phyloP scores from a whole-genome alignment of 2,329 filamentous ascomycete species.

The Immersiporthe knoxdaviesiana region DNA sequence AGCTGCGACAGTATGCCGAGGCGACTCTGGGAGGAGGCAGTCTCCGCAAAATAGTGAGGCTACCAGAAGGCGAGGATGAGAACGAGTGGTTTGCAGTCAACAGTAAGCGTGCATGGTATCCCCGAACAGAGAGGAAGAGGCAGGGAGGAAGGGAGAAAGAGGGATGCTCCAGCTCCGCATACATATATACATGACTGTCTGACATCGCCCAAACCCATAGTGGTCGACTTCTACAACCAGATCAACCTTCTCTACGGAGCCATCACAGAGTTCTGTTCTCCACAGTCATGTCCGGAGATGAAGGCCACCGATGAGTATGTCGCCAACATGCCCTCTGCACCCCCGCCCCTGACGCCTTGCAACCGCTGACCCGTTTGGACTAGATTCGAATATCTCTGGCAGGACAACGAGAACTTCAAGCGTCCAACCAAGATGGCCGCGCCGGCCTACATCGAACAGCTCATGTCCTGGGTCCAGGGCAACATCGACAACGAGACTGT shows the following conservation, averaged over 20 bases:
- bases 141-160: no score
- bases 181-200: neutral
- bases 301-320: slow-evolving; percentile 97
- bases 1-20: slow-evolving; percentile 96
- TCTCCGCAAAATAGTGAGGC: slow-evolving; percentile 91
- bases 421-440: slow-evolving; percentile 97
- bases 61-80: slow-evolving; percentile 95
- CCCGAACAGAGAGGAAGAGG: neutral
- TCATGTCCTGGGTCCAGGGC: slow-evolving; percentile 95
- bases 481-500: slow-evolving; percentile 95
- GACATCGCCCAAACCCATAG: slow-evolving; percentile 50
- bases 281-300: slow-evolving; percentile 97
- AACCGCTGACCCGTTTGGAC: slow-evolving; percentile 4
- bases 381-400: slow-evolving; percentile 98
- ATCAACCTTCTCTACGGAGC: slow-evolving; percentile 98
- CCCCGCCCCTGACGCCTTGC: neutral
- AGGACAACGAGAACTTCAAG: slow-evolving; percentile 92
- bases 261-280: slow-evolving; percentile 98
- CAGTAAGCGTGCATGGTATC: slow-evolving; percentile 58
- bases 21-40: slow-evolving; percentile 94
- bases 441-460: slow-evolving; percentile 94
- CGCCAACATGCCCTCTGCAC: neutral
- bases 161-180: neutral
- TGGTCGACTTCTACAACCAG: slow-evolving; percentile 99
- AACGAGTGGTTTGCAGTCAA: slow-evolving; percentile 99